phyloP scores from a whole-genome alignment of 345 rosid species.

The Salix viminalis region DNA sequence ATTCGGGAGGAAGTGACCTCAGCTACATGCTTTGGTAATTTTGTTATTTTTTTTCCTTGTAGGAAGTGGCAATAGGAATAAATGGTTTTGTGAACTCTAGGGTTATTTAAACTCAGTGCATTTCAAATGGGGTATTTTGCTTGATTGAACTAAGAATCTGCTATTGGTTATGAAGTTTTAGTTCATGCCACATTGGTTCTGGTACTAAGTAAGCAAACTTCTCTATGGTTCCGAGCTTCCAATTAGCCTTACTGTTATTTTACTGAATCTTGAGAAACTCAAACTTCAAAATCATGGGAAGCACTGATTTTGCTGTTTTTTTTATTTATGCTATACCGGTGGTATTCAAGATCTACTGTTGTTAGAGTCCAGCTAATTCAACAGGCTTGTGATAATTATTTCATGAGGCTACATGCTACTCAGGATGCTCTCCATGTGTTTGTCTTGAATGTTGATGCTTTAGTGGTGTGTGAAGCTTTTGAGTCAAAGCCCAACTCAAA shows the following conservation, averaged over 20 bases:
- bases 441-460: background rate
- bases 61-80: background rate
- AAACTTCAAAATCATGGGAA: background rate
- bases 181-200: background rate
- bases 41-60: background rate
- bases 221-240: background rate
- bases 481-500: background rate
- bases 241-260: background rate
- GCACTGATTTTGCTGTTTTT: background rate
- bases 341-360: background rate
- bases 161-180: background rate
- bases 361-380: background rate
- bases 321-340: background rate
- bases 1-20: background rate
- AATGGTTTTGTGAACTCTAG: background rate
- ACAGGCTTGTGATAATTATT: background rate
- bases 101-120: background rate
- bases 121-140: background rate
- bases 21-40: background rate
- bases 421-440: background rate
- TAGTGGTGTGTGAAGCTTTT: slow-evolving; percentile 4
- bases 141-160: background rate
- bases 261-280: background rate
- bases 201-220: background rate
- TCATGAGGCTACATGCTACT: background rate